These are phyloP conservation scores for Reutealis trisperma DNA, from an alignment of 345 rosid species.

Conservation along the genomic window DNA sequence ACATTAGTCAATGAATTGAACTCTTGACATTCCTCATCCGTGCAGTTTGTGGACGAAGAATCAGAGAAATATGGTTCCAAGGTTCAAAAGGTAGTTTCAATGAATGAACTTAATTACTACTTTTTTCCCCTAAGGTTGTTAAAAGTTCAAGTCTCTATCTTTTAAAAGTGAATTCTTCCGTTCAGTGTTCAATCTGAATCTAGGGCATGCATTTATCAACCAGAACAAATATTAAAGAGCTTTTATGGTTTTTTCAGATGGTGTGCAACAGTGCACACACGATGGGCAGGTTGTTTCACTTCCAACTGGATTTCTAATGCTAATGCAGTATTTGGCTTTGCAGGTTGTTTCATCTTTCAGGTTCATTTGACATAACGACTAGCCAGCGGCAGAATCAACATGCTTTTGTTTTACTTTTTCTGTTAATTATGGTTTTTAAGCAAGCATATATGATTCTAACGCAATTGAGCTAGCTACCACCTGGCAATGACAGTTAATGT, in stretches of 20 bases:
- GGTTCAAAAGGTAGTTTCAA: slow-evolving; percentile 59
- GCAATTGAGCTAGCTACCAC: not conserved
- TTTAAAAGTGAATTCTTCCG: not conserved
- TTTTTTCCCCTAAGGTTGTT: not conserved
- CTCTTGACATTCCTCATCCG: not conserved
- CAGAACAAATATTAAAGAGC: no score
- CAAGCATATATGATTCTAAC: not conserved
- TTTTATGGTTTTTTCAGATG: no score
- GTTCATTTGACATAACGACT: slow-evolving; percentile 46
- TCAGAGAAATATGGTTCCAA: slow-evolving; percentile 56
- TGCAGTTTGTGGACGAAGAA: slow-evolving; percentile 72
- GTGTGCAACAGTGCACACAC: not conserved
- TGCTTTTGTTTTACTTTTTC: not conserved
- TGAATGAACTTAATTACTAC: not conserved
- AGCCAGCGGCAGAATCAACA: not conserved
- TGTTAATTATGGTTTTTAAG: not conserved
- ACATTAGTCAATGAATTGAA: no score
- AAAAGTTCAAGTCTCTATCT: not conserved
- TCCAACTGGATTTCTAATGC: slow-evolving; percentile 7
- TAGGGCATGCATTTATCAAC: no score
- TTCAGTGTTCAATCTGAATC: not conserved
- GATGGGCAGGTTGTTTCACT: not conserved
- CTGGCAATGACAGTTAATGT: not conserved
- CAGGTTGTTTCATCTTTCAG: slow-evolving; percentile 78
- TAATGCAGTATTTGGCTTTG: slow-evolving; percentile 10